Evolutionary conservation across 2,329 filamentous ascomycete species (phyloP), one percentile per base, ranked within the genome.

Genomic region (Fusarium torreyae): DNA sequence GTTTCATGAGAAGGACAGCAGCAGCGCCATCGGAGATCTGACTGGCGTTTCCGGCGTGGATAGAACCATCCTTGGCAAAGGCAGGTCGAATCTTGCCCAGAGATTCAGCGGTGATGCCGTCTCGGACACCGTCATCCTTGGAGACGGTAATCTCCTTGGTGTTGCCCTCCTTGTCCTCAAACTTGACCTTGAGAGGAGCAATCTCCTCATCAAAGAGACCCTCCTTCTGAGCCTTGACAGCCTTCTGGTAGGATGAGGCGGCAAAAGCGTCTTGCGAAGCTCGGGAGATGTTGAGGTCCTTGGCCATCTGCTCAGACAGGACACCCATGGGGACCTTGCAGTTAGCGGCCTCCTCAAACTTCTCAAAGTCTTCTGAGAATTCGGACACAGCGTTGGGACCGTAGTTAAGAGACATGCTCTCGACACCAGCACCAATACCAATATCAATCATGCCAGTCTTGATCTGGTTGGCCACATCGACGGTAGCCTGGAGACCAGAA

Each of bases 241-340:
- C 96, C 84, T 97, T 98, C 73, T 94, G 91, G 86, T 97, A 98
- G 40, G 94, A 97, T 5, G 86, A 82, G n/a, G 95, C 95, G 15
- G 96, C 96, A 80, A 98, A 99, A n/a, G 89, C 88, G 79, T 99
- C 96, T 82, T 98, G 96, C 53, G 87, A 84, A 13, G 85, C 82
- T 66, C 96, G 91, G 59, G 84, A 77, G 77, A 98, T 88, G 62
- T 87, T 85, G 75, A 91, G 89, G 79, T 94, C 94, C 82, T 94
- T 92, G 73, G 95, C 96, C 95, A 98, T 98, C 77, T 95, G 82
- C 83, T 99, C 96, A 28, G 94, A 97, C 50, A 98, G 86, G 13
- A 94, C 88, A 74, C 95, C 95, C 96, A 98, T 98, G 79, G 94
- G 91, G 5, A 98, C 95, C 84, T 97, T 98, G 90, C 96, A 99